Evolutionary conservation across 768 basidiomycete species (phyloP), one percentile per base, ranked within the genome.

Genomic region (Podaxis carcinomalis): DNA sequence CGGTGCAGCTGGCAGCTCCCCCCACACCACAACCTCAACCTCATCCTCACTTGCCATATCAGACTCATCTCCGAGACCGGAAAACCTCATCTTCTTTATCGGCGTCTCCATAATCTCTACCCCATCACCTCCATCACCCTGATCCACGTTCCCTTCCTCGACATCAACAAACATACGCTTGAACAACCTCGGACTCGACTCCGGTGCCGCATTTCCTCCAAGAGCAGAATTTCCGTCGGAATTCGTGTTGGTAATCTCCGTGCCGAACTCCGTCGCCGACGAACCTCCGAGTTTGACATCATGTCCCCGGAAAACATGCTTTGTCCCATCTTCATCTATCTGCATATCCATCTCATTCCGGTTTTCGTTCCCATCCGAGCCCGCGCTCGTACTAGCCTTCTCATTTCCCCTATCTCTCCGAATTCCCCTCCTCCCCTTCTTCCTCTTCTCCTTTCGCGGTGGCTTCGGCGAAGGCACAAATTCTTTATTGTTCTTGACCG

Each of bases 391-490:
- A 32, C 57, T 68, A 51, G 65, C 68, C 46, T 68, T 68, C 49
- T 71, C 68, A 28, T 62, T 67, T 14, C 65, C 67, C 51, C 70
- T 65, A 10, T 68, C 70, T 32, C 73, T 70, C 61, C 62, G 67
- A 37, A 51, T 65, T 37, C 63, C 63, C 64, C 71, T 71, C 51
- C 64, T 61, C 63, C 68, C 70, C 70, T 72, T 75, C 68, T 69
- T 72, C 64, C 71, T 70, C 69, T 73, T 76, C 62, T 65, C 67
- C 69, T 74, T 77, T 71, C 68, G 72, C 7, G 70, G 65, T 39
- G 73, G 81, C 73, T 81, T 86, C 35, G 83, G 80, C 19, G 80
- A 78, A n/a, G 87, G 84, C 28, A 85, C 75, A 62, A 86, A 88
- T 53, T 79, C 75, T 64, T 73, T 80, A 62, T 80, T 75, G 65